Evolutionary conservation across 805 yeast genomes (phyloP).

Genomic region (Candida chauliodis): DNA sequence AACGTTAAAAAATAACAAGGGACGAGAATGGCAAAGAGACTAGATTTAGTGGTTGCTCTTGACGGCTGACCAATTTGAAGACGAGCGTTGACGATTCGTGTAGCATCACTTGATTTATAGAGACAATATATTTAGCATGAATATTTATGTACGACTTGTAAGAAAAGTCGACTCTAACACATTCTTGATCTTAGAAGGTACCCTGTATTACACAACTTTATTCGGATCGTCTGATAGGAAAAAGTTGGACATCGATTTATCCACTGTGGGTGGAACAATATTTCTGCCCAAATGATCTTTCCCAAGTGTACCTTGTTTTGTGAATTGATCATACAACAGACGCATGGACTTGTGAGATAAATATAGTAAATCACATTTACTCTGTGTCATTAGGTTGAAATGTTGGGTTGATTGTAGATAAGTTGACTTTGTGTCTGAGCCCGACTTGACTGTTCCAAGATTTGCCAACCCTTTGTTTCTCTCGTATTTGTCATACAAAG

Average conservation of each 20-base stretch:
- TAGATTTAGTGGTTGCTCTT: too few species aligned
- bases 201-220: slow-evolving; percentile 25
- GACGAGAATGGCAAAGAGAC: too few species aligned
- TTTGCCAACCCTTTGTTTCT: slow-evolving; percentile 54
- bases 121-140: too few species aligned
- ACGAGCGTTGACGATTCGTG: too few species aligned
- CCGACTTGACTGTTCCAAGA: slow-evolving; percentile 54
- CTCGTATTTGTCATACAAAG: slow-evolving; percentile 53
- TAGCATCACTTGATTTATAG: too few species aligned
- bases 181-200: background rate
- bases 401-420: slow-evolving; percentile 51
- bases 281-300: slow-evolving; percentile 41
- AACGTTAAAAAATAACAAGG: too few species aligned
- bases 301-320: slow-evolving; percentile 30
- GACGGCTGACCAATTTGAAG: too few species aligned
- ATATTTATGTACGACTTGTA: too few species aligned
- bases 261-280: slow-evolving; percentile 49
- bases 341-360: slow-evolving; percentile 39
- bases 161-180: too few species aligned
- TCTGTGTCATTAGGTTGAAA: slow-evolving; percentile 54
- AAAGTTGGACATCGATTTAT: slow-evolving; percentile 43
- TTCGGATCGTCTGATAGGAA: slow-evolving; percentile 51
- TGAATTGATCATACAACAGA: slow-evolving; percentile 24
- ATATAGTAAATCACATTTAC: slow-evolving; percentile 45
- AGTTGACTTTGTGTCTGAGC: slow-evolving; percentile 44